Conservation (phyloP, 495 filamentous ascomycete species). For the Lepraria neglecta region DNA sequence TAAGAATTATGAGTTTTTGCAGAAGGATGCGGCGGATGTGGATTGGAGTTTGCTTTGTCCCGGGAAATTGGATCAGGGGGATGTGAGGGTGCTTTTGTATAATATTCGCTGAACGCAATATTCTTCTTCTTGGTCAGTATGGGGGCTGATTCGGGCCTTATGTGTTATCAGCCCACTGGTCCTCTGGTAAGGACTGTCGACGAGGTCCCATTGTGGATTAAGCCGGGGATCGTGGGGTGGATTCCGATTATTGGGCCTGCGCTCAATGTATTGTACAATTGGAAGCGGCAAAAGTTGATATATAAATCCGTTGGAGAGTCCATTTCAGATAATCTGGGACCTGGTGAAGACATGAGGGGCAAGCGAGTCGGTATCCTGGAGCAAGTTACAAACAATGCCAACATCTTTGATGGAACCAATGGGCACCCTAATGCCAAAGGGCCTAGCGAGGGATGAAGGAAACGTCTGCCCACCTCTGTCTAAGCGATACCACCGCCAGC, state of each 20-base stretch:
- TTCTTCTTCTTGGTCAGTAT: neutral
- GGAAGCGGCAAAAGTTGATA: slow-evolving; percentile 5
- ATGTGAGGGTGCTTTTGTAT: slow-evolving; percentile 24
- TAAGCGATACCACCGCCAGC: too few species aligned
- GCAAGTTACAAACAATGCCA: neutral
- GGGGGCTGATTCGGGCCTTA: neutral
- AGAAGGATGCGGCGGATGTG: slow-evolving; percentile 20
- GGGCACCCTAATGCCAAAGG: too few species aligned
- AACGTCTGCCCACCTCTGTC: too few species aligned
- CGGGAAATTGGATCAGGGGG: slow-evolving; percentile 20
- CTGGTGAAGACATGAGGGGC: slow-evolving; percentile 3
- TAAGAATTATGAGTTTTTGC: slow-evolving; percentile 20
- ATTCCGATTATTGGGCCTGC: slow-evolving; percentile 3
- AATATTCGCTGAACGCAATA: slow-evolving; percentile 5
- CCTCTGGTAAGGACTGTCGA: slow-evolving; percentile 3
- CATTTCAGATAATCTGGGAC: slow-evolving; percentile 3
- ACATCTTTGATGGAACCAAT: too few species aligned
- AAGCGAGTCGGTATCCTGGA: slow-evolving; percentile 9
- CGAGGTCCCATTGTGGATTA: slow-evolving; percentile 1
- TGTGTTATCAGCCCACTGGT: slow-evolving; percentile 5
- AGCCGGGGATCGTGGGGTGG: slow-evolving; percentile 2
- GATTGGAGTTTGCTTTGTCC: slow-evolving; percentile 22
- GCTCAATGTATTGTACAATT: slow-evolving; percentile 11
- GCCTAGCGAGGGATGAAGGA: too few species aligned
- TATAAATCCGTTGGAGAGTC: slow-evolving; percentile 6